A percentile compares a stretch with the other conserved stretches of the same genome.
Evolutionary conservation across 306 rosid species (phyloP).

Genomic region (Potentilla sterilis): DNA sequence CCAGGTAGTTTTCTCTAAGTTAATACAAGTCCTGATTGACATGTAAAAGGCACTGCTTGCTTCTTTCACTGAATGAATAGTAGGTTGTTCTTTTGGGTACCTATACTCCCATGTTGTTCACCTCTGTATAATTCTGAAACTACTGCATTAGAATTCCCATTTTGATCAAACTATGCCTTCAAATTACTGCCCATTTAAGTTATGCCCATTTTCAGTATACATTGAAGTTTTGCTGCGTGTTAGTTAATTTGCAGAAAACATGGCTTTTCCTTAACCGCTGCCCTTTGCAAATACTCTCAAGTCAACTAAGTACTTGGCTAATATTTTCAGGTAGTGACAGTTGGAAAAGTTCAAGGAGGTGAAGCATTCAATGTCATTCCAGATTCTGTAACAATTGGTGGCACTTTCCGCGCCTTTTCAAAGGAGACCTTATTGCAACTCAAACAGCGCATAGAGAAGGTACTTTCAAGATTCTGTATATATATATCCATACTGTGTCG

Average conservation of each 20-base stretch:
- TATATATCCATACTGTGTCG: neutral
- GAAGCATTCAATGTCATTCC: constrained; percentile 90
- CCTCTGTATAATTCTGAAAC: neutral
- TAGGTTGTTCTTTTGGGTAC: neutral
- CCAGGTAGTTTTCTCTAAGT: neutral
- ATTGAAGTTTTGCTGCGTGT: neutral
- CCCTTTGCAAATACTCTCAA: constrained; percentile 12
- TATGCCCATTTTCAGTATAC: neutral
- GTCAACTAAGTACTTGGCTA: constrained; percentile 21
- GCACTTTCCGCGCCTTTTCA: constrained; percentile 77
- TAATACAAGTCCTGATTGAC: neutral
- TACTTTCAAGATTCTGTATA: constrained; percentile 12
- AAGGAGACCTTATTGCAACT: constrained; percentile 49
- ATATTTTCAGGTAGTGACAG: constrained; percentile 64
- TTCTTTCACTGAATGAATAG: neutral
- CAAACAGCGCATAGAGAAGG: constrained; percentile 63
- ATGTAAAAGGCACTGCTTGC: neutral
- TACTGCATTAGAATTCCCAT: neutral
- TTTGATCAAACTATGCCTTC: neutral
- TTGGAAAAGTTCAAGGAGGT: constrained; percentile 78
- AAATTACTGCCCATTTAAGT: neutral
- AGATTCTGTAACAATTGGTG: constrained; percentile 81
- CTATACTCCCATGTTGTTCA: neutral
- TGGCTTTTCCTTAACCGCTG: neutral
- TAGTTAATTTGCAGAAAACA: neutral